Evolutionary conservation across 768 basidiomycete genomes (phyloP).

Genomic region (Xerocomus potaroensis): DNA sequence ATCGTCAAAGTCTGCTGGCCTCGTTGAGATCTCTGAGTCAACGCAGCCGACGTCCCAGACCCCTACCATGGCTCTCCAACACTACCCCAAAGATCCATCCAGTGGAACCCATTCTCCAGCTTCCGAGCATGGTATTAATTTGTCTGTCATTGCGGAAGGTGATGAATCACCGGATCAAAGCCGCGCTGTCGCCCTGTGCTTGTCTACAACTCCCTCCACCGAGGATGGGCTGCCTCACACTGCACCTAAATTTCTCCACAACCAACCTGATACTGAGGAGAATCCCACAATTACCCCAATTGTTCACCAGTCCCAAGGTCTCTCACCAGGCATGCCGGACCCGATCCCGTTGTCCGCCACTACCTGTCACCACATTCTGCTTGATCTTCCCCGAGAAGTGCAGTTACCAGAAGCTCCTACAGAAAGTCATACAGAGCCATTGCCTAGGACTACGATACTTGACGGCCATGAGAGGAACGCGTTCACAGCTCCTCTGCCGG

Average conservation of each 20-base stretch:
- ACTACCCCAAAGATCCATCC: not conserved
- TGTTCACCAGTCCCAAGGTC: constrained; percentile 5
- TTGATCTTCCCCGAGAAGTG: constrained; percentile 32
- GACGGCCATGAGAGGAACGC: constrained; percentile 14
- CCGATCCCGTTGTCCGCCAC: constrained; percentile 29
- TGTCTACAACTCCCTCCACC: not conserved
- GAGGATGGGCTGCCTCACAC: not conserved
- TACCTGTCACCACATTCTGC: constrained; percentile 37
- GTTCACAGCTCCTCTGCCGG: constrained; percentile 23
- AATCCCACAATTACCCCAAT: not conserved
- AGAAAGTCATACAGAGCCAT: constrained; percentile 17
- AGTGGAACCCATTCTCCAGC: constrained; percentile 12
- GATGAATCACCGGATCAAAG: constrained; percentile 53
- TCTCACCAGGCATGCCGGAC: constrained; percentile 15
- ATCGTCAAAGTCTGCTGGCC: not conserved
- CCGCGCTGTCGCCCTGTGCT: constrained; percentile 1
- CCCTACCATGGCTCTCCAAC: not conserved
- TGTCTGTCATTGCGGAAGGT: constrained; percentile 71
- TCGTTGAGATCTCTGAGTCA: constrained; percentile 6
- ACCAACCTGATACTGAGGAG: not conserved
- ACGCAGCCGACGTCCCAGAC: constrained; percentile 3
- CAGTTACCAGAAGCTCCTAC: not conserved
- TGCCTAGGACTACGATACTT: constrained; percentile 12
- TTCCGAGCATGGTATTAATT: constrained; percentile 36
- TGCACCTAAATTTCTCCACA: not conserved